Conservation (phyloP, 305 asterid species). For the Lippia alba region DNA sequence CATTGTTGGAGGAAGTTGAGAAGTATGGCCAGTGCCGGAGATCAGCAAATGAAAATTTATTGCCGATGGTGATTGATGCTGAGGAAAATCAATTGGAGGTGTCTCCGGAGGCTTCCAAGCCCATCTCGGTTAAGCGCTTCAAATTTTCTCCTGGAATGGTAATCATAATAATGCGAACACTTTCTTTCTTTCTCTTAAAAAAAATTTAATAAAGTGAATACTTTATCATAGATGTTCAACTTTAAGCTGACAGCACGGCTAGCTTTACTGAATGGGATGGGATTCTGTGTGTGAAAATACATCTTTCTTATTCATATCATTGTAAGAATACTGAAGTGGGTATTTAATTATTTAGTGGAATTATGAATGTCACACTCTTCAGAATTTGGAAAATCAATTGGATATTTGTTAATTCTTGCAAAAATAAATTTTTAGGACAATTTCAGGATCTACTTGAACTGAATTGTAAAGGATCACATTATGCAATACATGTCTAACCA, state of each 20-base stretch:
- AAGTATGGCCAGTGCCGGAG: slow-evolving; percentile 36
- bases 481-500: neutral
- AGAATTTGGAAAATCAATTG: slow-evolving; percentile 1
- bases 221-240: slow-evolving; percentile 13
- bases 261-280: neutral
- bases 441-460: slow-evolving; percentile 6
- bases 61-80: slow-evolving; percentile 42
- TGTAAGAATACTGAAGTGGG: slow-evolving; percentile 7
- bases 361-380: neutral
- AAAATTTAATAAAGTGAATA: slow-evolving; percentile 35
- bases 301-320: neutral
- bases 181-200: slow-evolving; percentile 73
- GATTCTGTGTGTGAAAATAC: neutral
- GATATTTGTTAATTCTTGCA: neutral
- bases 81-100: slow-evolving; percentile 57
- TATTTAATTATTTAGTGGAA: neutral
- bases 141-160: slow-evolving; percentile 99
- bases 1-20: slow-evolving; percentile 36
- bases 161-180: slow-evolving; percentile 21
- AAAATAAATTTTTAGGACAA: neutral
- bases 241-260: neutral
- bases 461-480: slow-evolving; percentile 4
- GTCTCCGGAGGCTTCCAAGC: slow-evolving; percentile 77
- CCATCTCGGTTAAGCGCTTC: slow-evolving; percentile 66
- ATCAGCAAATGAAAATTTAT: slow-evolving; percentile 40